Evolutionary conservation across 495 filamentous ascomycete species (phyloP).

Genomic region (Hypoxylon lienhwacheense): DNA sequence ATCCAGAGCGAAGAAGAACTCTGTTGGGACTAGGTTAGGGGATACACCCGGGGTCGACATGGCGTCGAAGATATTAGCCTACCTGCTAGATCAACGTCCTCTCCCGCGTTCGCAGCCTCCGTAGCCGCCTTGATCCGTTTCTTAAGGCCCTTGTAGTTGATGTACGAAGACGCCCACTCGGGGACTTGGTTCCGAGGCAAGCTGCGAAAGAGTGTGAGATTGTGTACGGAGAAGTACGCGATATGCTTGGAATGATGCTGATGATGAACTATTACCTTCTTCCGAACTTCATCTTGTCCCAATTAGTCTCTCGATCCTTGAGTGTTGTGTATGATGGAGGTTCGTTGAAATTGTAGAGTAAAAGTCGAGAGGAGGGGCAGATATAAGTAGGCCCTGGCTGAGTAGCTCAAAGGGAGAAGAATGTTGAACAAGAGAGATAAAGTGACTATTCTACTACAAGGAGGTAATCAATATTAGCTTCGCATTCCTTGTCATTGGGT

Average conservation of each 20-base stretch:
- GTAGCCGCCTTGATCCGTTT: slow-evolving; percentile 84
- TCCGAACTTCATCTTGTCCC: slow-evolving; percentile 74
- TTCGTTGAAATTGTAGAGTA: not conserved
- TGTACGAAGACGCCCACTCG: slow-evolving; percentile 90
- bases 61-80: slow-evolving; percentile 37
- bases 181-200: slow-evolving; percentile 92
- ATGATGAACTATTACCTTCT: slow-evolving; percentile 56
- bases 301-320: not conserved
- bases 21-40: slow-evolving; percentile 54
- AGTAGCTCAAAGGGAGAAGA: not conserved
- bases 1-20: slow-evolving; percentile 92
- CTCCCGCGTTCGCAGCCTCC: slow-evolving; percentile 62
- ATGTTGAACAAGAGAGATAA: not conserved
- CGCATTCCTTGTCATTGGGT: not conserved
- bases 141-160: slow-evolving; percentile 95
- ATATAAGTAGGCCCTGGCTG: not conserved
- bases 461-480: slow-evolving; percentile 8
- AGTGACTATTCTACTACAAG: slow-evolving; percentile 1
- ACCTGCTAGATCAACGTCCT: slow-evolving; percentile 78
- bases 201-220: slow-evolving; percentile 49
- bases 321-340: not conserved
- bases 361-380: not conserved
- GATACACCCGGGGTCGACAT: slow-evolving; percentile 31
- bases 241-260: not conserved
- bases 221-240: not conserved